Base-by-base conservation (phyloP, 805 yeast genomes). In the Pichia occidentalis region DNA sequence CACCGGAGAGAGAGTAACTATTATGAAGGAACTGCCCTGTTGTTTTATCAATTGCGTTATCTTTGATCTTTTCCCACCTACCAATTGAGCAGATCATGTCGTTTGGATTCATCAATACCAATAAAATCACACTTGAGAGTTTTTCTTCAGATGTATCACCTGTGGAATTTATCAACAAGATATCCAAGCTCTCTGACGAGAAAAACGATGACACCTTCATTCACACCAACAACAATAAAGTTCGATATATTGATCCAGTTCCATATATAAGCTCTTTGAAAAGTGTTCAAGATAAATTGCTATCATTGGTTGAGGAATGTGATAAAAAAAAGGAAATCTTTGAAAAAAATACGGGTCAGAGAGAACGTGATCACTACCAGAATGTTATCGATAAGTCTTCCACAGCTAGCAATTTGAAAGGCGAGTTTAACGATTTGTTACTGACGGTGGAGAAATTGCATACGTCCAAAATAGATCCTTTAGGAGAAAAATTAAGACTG, bases 231-330 rank as follows among this genome's bases (percentile, higher is more conserved):
- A 35, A 34, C 11, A 39, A 22, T 13, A 39, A 31, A 22, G 29
- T 34, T 16, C 38, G 35, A 14, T 39, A 39, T 25, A 26, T 22
- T 6, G 96, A 92, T 53, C 96, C 97, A 1, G 86, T 85, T 52
- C 97, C 97, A 2, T 92, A 85, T 55, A 90, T 90, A 32, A 73
- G 96, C 48, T 85, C 95, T 0, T 88, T 92, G 57, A 97, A 90
- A 55, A 77, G 88, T 1, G 85, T 92, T 3, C 64, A 87, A 31
- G 69, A 77, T 32, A 90, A 85, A 51, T 64, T 90, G 46, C 73
- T 76, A 50, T 67, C 67, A 34, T 60, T 92, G 29, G 69, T 69
- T 32, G 71, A 68, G 1, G 80, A 80, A 30, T 74, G 87, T 3
- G 54, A 60, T 4, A 55, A 58, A 12, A 69, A 68, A 37, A 79